Base-by-base conservation (phyloP, 306 rosid genomes). In the Cercis canadensis region DNA sequence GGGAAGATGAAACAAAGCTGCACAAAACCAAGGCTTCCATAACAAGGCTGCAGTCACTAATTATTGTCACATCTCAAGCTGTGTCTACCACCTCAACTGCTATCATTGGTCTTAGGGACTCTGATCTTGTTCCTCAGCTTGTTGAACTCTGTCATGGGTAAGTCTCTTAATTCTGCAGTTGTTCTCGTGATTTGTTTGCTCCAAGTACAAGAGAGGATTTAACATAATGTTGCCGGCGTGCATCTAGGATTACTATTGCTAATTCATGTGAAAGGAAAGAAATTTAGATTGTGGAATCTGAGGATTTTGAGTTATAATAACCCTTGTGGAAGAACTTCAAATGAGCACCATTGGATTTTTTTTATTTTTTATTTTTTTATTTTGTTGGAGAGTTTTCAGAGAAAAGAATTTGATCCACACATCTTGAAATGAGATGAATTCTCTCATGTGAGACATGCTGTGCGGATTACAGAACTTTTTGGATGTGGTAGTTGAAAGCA, bases 51-150 rank as follows among this genome's bases (percentile, higher is more conserved):
- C 97, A 95, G 65, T 91, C 97, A 5, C 87, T 95, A 18, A 91
- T 92, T 61, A 51, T 80, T 75, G 99, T 95, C 75, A 89, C 97
- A 32, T 95, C 99, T 66, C 96, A 95, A 80, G 99, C 99, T 4
- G 99, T 95, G 74, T 79, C 92, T 58, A 87, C 99, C 59, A 95
- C 99, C 78, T 91, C 97, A 34, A 81, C 96, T 1, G 92, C 96
- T 19, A 89, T 91, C 47, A 56, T 80, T 53, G 90, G 87, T 69
- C 90, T 89, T 51, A 78, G 99, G 72, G 90, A 95, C 86, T 86
- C 99, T 10, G 93, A 82, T 85, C 96, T 95, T 65, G 93, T 95
- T 79, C 96, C 97, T 74, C 97, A 91, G 92, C 97, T 95, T 33
- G 84, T 89, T 83, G 87, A 85, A 56, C 95, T 95, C 59, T 89